These are phyloP conservation scores for Ceratocystis eucalypticola DNA, from an alignment of 2,329 filamentous ascomycete genomes.

Conservation along the genomic window DNA sequence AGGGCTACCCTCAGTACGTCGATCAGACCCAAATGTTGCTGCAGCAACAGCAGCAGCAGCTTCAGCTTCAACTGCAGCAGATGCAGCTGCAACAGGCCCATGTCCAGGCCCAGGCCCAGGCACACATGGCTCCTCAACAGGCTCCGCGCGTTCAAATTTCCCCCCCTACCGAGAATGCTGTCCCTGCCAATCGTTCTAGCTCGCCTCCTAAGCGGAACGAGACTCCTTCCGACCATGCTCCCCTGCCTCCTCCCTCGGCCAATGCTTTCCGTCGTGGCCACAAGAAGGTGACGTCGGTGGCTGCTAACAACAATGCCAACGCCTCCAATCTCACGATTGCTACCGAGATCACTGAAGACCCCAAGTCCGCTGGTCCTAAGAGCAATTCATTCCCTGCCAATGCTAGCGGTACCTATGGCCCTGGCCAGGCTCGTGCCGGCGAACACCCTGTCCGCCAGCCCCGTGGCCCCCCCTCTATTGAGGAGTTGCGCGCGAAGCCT, in stretches of 20 bases:
- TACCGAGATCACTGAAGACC: conserved; percentile 27
- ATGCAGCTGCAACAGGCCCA: conserved; percentile 31
- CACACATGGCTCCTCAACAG: conserved; percentile 12
- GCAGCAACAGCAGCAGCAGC: conserved; percentile 35
- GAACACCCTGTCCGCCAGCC: conserved; percentile 92
- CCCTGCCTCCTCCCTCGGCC: conserved; percentile 74
- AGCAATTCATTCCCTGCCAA: conserved; percentile 73
- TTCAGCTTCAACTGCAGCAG: conserved; percentile 30
- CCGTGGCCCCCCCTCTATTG: conserved; percentile 76
- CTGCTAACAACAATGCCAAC: conserved; percentile 32
- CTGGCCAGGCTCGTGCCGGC: conserved; percentile 81
- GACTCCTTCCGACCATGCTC: conserved; percentile 52
- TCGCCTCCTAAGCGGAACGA: conserved; percentile 53
- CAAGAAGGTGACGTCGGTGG: conserved; percentile 74
- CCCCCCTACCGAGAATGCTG: conserved; percentile 53
- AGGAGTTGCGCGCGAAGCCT: conserved; percentile 79
- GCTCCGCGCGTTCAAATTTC: conserved; percentile 65
- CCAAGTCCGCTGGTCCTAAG: conserved; percentile 56
- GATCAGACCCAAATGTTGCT: conserved; percentile 25
- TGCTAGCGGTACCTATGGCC: conserved; percentile 73
- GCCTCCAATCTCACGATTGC: conserved; percentile 36
- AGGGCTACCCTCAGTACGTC: conserved; percentile 35
- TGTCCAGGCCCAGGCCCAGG: conserved; percentile 20
- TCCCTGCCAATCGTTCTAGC: conserved; percentile 43
- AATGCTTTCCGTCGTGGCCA: conserved; percentile 89